Percentiles rank a stretch among this genome's conserved stretches.
phyloP scores from a whole-genome alignment of 805 yeast genomes.

The Candida michaelii region DNA sequence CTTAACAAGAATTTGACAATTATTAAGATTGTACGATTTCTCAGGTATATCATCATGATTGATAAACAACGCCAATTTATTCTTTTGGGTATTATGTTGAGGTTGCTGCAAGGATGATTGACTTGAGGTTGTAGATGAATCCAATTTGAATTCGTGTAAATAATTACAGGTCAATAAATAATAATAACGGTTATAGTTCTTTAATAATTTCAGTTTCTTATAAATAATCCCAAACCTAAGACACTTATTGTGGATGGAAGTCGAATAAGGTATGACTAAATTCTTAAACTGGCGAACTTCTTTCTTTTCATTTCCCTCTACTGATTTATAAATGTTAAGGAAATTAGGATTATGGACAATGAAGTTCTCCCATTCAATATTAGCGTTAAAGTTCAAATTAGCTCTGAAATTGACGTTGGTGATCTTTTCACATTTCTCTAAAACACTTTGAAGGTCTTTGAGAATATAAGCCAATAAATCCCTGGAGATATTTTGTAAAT shows the following conservation, averaged over 20 bases:
- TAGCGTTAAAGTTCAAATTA: slow-evolving; percentile 21
- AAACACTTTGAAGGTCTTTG: slow-evolving; percentile 33
- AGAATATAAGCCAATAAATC: slow-evolving; percentile 38
- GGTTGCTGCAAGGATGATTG: not conserved
- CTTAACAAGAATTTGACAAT: slow-evolving; percentile 31
- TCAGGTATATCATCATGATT: slow-evolving; percentile 40
- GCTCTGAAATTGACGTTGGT: slow-evolving; percentile 24
- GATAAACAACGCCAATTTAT: slow-evolving; percentile 40
- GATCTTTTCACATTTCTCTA: slow-evolving; percentile 35
- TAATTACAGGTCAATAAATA: slow-evolving; percentile 44
- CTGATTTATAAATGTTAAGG: slow-evolving; percentile 40
- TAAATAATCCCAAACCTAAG: slow-evolving; percentile 42
- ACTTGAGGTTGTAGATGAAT: slow-evolving; percentile 17
- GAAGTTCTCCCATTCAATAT: slow-evolving; percentile 39
- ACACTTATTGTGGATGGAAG: slow-evolving; percentile 39
- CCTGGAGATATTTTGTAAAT: slow-evolving; percentile 40
- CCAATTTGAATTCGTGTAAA: slow-evolving; percentile 40
- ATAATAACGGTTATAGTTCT: slow-evolving; percentile 37
- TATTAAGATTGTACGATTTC: slow-evolving; percentile 43
- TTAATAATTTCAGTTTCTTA: slow-evolving; percentile 41
- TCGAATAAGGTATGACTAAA: slow-evolving; percentile 33
- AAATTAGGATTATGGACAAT: slow-evolving; percentile 51
- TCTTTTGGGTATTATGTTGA: slow-evolving; percentile 19
- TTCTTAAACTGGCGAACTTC: slow-evolving; percentile 47
- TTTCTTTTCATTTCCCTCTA: slow-evolving; percentile 46